A percentile compares a stretch with the other conserved stretches of the same genome.
These are phyloP conservation scores for Patellifolia procumbens DNA, from an alignment of 179 eudicot genomes.

Conservation along the genomic window DNA sequence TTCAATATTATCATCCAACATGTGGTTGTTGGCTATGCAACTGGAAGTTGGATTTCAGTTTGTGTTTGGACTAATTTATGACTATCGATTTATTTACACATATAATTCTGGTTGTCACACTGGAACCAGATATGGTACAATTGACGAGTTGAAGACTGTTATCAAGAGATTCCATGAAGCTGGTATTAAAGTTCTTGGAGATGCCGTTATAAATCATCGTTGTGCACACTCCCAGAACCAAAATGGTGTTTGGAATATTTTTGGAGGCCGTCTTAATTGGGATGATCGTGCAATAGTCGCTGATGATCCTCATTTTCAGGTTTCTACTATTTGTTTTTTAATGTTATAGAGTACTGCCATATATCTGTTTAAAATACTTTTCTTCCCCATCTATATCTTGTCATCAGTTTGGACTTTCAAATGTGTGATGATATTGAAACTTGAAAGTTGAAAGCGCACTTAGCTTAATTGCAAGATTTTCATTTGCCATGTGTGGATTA, in stretches of 20 bases:
- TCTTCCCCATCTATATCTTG: not conserved
- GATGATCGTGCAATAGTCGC: constrained; percentile 98
- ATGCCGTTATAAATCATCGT: constrained; percentile 92
- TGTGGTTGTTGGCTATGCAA: not conserved
- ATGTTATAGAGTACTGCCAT: not conserved
- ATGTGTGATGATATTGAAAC: not conserved
- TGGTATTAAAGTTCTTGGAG: constrained; percentile 88
- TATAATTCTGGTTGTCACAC: constrained; percentile 11
- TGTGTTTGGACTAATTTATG: constrained; percentile 1
- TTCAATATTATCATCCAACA: not conserved
- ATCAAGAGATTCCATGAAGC: constrained; percentile 70
- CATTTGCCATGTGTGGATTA: not conserved
- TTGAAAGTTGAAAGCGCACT: too few species aligned
- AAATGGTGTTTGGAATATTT: constrained; percentile 95
- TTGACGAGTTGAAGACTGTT: constrained; percentile 74
- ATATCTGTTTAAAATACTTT: not conserved
- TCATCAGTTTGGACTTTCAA: not conserved
- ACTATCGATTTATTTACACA: too few species aligned
- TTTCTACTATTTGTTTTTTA: constrained; percentile 22
- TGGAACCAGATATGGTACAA: constrained; percentile 71
- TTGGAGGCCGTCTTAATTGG: constrained; percentile 97
- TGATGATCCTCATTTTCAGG: constrained; percentile 99
- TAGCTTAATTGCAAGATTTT: not conserved
- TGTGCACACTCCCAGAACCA: constrained; percentile 78
- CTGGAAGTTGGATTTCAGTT: not conserved